Evolutionary conservation across 1,284 basidiomycete species (phyloP), one percentile per base, ranked within the genome.

Genomic region (Puccinia horiana): DNA sequence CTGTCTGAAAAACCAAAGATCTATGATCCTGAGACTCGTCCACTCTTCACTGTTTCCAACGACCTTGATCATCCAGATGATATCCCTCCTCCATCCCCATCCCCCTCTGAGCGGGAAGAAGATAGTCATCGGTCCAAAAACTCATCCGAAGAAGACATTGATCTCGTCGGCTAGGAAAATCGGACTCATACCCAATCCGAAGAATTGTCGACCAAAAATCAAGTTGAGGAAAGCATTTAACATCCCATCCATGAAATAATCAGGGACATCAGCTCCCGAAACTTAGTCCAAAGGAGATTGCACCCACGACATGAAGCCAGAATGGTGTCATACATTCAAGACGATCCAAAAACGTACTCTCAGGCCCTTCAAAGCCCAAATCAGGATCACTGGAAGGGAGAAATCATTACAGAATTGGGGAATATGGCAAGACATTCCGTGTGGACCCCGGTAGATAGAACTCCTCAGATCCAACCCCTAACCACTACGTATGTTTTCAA

Each of bases 401-500:
- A 9, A 14, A 67, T 67, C 23, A 6, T 4, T 26, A 67, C 11
- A 5, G 29, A 67, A 32, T 26, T 67, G 6, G 29, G 32, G 12
- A 67, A 67, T 26, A 67, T 67, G 63, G 11, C 11, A 6, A 5
- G 32, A n/a, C 63, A 26, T 6, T 3, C 6, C 4, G 63, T 67
- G 14, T 35, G 63, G 63, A 23, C 63, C 29, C 16, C 16, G 4
- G 32, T 35, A 6, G 6, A 67, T 4, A 8, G 6, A 26, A 6
- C 6, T 26, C 16, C 5, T 6, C 6, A 8, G 14, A 67, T 67
- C 37, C 63, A 67, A 9, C 63, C 63, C 63, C 29, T 67, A 23
- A 67, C 63, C 63, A 67, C 63, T 20, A 58, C 52, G 44, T 75
- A 47, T 42, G 73, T 75, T 8, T 75, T 75, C 52, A 75, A 37